phyloP scores from a whole-genome alignment of 225 moss, liverwort and hornwort genomes.

The Pseudisothecium myosuroides region DNA sequence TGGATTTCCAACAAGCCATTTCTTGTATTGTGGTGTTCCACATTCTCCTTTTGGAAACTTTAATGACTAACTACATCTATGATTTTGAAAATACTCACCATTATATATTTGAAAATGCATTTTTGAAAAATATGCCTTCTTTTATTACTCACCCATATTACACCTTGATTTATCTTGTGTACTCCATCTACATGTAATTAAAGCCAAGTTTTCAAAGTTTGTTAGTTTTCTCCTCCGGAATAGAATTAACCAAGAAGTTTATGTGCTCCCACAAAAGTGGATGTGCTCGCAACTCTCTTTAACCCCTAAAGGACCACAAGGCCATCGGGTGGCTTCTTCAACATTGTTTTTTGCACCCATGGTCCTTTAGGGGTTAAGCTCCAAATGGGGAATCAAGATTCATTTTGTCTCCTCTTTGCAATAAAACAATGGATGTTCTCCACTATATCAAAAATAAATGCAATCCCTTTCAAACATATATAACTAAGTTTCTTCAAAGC shows the following conservation, averaged over 20 bases:
- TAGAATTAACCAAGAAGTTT: neutral
- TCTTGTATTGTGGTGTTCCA: rapidly evolving
- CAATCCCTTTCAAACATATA: rapidly evolving
- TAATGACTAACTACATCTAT: neutral
- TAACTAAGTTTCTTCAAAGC: no score
- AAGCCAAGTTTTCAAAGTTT: neutral
- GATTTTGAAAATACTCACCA: neutral
- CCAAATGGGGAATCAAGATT: neutral
- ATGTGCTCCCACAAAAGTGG: no score
- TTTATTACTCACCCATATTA: neutral
- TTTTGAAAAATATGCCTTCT: neutral
- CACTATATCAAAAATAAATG: neutral
- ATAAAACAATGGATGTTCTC: neutral
- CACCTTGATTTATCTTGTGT: neutral
- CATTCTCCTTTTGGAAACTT: rapidly evolving
- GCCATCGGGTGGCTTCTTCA: no score
- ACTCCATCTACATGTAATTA: no score
- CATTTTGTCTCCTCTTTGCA: neutral
- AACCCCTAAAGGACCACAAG: no score
- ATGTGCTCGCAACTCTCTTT: neutral
- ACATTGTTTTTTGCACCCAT: no score
- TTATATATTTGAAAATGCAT: neutral
- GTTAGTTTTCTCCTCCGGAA: no score
- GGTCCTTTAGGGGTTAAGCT: no score
- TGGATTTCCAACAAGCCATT: rapidly evolving